These are phyloP conservation scores for Discostella stelligeroides DNA, from an alignment of 108 stramenopile species.

Conservation along the genomic window DNA sequence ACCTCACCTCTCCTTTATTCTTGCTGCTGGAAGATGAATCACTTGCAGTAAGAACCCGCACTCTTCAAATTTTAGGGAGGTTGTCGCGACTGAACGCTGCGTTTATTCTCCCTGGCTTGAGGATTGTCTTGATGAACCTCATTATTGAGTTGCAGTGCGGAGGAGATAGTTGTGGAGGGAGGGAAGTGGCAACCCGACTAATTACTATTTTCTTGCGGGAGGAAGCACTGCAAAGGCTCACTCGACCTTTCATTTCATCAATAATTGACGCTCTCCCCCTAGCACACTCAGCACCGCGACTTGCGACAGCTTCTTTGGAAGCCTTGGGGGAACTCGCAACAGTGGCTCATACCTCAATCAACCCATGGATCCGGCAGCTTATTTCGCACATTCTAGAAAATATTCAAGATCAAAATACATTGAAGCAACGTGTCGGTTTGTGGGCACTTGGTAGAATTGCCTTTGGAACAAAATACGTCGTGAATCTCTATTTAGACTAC, in stretches of 20 bases:
- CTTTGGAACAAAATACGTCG: constrained; percentile 91
- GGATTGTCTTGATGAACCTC: constrained; percentile 70
- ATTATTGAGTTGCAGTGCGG: constrained; percentile 82
- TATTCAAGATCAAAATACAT: constrained; percentile 89
- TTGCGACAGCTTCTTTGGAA: constrained; percentile 86
- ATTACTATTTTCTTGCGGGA: constrained; percentile 78
- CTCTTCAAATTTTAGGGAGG: constrained; percentile 84
- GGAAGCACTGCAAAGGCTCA: constrained; percentile 71
- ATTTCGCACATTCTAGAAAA: constrained; percentile 87
- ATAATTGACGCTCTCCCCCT: constrained; percentile 74
- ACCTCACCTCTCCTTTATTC: constrained; percentile 83
- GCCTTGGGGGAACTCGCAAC: constrained; percentile 92
- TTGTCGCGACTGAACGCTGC: constrained; percentile 88
- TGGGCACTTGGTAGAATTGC: constrained; percentile 90
- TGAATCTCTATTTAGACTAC: constrained; percentile 91
- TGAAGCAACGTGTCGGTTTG: constrained; percentile 88
- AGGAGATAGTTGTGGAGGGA: constrained; percentile 67
- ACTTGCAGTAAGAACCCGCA: constrained; percentile 77
- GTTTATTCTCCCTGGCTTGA: constrained; percentile 75
- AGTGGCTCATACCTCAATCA: constrained; percentile 74
- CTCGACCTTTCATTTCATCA: constrained; percentile 74
- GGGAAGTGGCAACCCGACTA: constrained; percentile 82
- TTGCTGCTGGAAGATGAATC: constrained; percentile 90
- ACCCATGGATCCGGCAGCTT: constrained; percentile 84
- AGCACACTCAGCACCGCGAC: constrained; percentile 64